Evolutionary conservation across 768 basidiomycete species (phyloP), one percentile per base, ranked within the genome.

Genomic region (Sporobolomyces phaffii): DNA sequence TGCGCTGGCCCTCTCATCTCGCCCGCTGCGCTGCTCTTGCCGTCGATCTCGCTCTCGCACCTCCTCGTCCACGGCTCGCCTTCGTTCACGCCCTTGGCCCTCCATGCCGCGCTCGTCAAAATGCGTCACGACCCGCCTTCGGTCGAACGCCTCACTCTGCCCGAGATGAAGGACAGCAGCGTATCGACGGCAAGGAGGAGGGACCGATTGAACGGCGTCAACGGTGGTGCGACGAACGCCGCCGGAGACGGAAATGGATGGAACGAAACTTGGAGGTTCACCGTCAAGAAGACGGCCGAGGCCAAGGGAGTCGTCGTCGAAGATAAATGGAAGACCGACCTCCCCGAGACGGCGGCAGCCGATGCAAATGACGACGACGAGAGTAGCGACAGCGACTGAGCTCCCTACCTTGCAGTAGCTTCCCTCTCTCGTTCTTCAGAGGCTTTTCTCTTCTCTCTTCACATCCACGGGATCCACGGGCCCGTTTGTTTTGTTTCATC

Each of bases 211-310:
- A 26, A 36, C 18, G 50, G 33, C 34, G 41, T n/a, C 26, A 40
- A 17, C 29, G 11, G 17, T 38, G 26, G 28, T 38, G 38, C 10
- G 10, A 10, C 14, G 22, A 54, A 17, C 7, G 14, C 15, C 28
- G 29, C 49, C 1, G 66, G 60, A 10, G 47, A 28, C 24, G 36
- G 28, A 1, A 36, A 14, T 0, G 53, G 40, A 4, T 71, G 70
- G 70, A 71, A 53, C 28, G 65, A 64, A 18, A 61, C 58, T 20
- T 71, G 70, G 70, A 41, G 59, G 56, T 71, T 71, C 41, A 48
- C 65, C 24, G 65, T 67, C 15, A 49, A 47, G 36, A 63, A 63
- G 50, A 67, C 62, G 47, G 62, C 60, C 2, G 65, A 71, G 45
- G 65, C 62, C 8, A 71, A 71, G 34, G 70, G 70, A 24, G 59